Evolutionary conservation across 257 asterid species (phyloP), one percentile per base, ranked within the genome.

Genomic region (Gynochthodes officinalis): DNA sequence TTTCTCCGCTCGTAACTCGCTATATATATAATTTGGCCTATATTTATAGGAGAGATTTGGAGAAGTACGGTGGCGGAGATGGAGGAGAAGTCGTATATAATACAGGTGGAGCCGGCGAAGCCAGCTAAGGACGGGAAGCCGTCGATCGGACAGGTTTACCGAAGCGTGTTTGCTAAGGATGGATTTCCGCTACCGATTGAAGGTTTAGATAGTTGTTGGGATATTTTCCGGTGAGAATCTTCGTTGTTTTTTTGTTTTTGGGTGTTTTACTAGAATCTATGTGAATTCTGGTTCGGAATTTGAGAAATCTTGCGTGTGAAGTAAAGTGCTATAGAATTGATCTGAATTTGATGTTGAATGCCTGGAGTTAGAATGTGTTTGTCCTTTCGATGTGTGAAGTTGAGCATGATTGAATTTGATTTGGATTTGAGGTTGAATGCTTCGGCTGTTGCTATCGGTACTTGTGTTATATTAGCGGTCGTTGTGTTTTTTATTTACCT

Each of bases 141-240:
- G 35, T 84, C 98, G 75, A 79, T 82, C 64, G 98, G 98, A 67
- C 95, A 97, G 30, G 97, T 86, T 65, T 94, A 94, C 75, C 86
- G 97, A 33, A 88, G 94, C 67, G 42, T 53, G 57, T 89, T 79
- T 46, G 97, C 97, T 4, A 88, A 89, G 83, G 95, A 88, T 37
- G 96, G 96, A 9, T 89, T 89, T 84, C 96, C 97, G 60, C 72
- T 76, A 48, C 89, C 95, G 73, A 78, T 84, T 76, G 82, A 82
- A 21, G 98, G 97, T 6, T 79, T 94, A 12, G 90, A 89, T 63
- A 58, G 93, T 80, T 91, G 97, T 54, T 94, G 98, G 98, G 98
- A 94, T 63, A 87, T 94, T 82, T 94, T 94, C 87, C 93, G 98
- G 98, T 93, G 50, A 60, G 85, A 46, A 66, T 82, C 46, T 57